Evolutionary conservation across 2,329 filamentous ascomycete genomes (phyloP).

Genomic region (Diaporthe australafricana): DNA sequence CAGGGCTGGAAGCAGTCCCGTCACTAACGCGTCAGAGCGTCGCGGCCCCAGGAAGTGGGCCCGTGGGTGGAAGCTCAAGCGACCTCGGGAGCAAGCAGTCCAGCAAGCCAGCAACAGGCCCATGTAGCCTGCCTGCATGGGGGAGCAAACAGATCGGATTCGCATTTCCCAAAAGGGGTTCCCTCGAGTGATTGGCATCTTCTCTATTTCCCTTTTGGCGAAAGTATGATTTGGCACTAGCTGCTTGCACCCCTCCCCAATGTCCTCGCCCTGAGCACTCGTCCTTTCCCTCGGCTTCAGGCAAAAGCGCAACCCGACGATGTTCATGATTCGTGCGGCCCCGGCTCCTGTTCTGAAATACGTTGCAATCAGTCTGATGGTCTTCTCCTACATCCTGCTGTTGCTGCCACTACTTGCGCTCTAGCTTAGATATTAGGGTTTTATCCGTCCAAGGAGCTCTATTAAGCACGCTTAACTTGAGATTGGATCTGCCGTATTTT

Average conservation of each 20-base stretch:
- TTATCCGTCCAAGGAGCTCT: not conserved
- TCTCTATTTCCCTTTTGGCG: not conserved
- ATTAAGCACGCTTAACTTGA: not conserved
- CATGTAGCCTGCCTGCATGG: not conserved
- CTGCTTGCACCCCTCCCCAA: not conserved
- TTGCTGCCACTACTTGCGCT: conserved; percentile 10
- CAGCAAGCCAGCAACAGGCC: not conserved
- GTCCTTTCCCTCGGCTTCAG: not conserved
- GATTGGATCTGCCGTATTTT: not conserved
- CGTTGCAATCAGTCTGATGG: not conserved
- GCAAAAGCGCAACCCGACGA: not conserved
- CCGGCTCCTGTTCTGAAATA: conserved; percentile 14
- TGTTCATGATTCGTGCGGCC: conserved; percentile 14
- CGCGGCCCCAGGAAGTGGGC: not conserved
- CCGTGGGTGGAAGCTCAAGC: too few relatives aligned
- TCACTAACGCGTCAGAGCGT: conserved; percentile 1
- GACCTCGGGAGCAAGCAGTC: too few relatives aligned
- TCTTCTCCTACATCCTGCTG: not conserved
- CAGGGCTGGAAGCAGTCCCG: not conserved
- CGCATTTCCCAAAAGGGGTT: not conserved
- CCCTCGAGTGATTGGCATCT: not conserved
- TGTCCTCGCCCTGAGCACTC: not conserved
- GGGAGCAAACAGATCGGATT: not conserved
- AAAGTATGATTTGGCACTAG: not conserved
- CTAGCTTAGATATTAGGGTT: not conserved